A percentile compares a stretch with the other conserved stretches of the same genome.
Evolutionary conservation across 1,139 yeast genomes (phyloP).

Genomic region (Zygoascus sp.): DNA sequence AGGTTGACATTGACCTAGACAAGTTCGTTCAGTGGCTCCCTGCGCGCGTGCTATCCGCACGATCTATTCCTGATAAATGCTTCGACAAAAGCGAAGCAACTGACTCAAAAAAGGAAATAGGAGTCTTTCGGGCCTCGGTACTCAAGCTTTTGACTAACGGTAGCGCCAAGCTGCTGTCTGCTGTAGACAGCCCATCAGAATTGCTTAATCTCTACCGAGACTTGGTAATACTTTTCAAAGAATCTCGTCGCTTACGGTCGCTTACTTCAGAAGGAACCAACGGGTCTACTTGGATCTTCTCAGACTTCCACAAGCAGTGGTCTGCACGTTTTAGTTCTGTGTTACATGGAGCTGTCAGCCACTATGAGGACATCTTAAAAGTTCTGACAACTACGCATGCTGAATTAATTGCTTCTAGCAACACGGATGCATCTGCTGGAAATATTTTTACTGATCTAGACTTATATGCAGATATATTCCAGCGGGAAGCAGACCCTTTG

Average conservation of each 20-base stretch:
- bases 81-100: not conserved
- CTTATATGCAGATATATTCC: not conserved
- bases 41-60: conserved; percentile 73
- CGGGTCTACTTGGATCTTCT: conserved; percentile 18
- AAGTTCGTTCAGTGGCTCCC: conserved; percentile 74
- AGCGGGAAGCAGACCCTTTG: not conserved
- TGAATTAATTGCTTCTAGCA: not conserved
- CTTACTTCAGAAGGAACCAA: conserved; percentile 9
- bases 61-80: conserved; percentile 22
- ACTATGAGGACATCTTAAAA: not conserved
- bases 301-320: conserved; percentile 23
- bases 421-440: not conserved
- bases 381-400: not conserved
- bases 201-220: conserved; percentile 22
- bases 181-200: conserved; percentile 14
- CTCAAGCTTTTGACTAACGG: not conserved
- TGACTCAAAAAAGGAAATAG: conserved; percentile 10
- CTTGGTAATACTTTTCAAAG: conserved; percentile 22
- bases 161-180: not conserved
- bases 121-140: conserved; percentile 7
- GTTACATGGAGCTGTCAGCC: not conserved
- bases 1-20: conserved; percentile 47
- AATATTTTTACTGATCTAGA: not conserved
- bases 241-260: conserved; percentile 18
- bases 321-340: conserved; percentile 17